A percentile compares a stretch with the other conserved stretches of the same genome.
Conservation (phyloP, 2,329 filamentous ascomycete genomes). For the Scopulariopsis brevicaulis region DNA sequence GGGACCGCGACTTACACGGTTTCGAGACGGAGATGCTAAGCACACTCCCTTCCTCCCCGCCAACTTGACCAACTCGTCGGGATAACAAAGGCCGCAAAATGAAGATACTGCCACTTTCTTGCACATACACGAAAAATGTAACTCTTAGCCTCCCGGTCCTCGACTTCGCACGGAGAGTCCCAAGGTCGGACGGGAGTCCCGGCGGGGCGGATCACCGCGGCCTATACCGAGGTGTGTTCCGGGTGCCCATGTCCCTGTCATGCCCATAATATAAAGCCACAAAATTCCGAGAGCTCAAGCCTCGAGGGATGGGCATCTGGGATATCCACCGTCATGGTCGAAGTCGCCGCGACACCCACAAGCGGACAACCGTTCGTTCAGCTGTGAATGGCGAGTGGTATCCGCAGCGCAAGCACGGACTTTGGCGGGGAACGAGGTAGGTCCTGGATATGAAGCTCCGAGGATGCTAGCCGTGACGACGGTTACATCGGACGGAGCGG, state of each 20-base stretch:
- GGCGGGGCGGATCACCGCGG: background rate
- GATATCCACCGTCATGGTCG: too few species aligned
- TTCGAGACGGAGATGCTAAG: too few species aligned
- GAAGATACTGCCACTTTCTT: background rate
- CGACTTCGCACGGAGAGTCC: background rate
- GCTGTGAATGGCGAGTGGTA: too few species aligned
- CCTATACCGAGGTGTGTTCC: background rate
- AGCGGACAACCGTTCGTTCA: too few species aligned
- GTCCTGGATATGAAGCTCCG: background rate
- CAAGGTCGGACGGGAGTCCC: background rate
- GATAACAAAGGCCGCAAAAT: too few species aligned
- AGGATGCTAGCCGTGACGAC: background rate
- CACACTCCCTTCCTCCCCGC: too few species aligned
- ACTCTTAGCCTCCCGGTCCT: background rate
- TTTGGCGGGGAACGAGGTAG: background rate
- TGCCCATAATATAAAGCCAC: background rate
- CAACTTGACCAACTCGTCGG: too few species aligned
- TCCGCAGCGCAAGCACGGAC: background rate
- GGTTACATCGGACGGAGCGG: background rate
- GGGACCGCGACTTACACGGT: too few species aligned
- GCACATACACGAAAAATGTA: background rate
- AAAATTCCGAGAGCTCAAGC: background rate
- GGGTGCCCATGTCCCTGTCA: background rate
- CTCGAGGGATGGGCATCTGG: background rate
- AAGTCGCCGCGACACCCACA: too few species aligned